Base-by-base conservation (phyloP, 1,139 yeast species). In the Sugiyamaella sp. region DNA sequence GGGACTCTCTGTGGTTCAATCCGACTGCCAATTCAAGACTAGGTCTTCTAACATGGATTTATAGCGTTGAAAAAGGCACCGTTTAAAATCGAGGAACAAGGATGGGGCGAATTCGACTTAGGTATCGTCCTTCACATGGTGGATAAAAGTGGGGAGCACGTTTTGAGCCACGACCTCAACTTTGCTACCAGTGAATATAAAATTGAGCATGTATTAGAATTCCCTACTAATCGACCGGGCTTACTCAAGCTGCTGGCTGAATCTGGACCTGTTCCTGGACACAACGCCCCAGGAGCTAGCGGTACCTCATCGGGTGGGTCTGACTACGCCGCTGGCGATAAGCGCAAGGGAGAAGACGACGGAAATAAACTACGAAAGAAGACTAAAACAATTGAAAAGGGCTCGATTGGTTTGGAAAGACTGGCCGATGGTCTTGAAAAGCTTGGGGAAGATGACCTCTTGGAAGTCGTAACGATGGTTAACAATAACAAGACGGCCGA, bases 21-120 rank as follows among this genome's bases (percentile, higher is more conserved):
- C n/a, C n/a, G n/a, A n/a, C n/a, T n/a, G n/a, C n/a, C n/a, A n/a
- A n/a, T n/a, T n/a, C n/a, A 29, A 8, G 6, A 10, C 3, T 17
- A 3, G 27, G 12, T 43, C 12, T 35, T 43, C 46, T 40, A 33
- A 37, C 51, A 43, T 14, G 10, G 19, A 38, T 48, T 10, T 32
- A 14, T 40, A 55, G 78, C 86, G 5, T 71, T 89, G 65, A 89
- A 88, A 66, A 84, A 84, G 65, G 82, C 88, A 19, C 99, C 99
- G n/a, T 93, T 91, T 74, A 80, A 75, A 66, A 86, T 93, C 53
- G 89, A 85, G 68, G 99, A 93, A 71, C 86, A 89, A 74, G 99
- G 99, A 47, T 93, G 99, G 99, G 99, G 99, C 67, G 99, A 93
- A 63, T 91, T 91, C 66, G 97, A 91, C 68, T 80, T 93, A 67